Evolutionary conservation across 2,329 filamentous ascomycete genomes (phyloP), one percentile per base, ranked within the genome.

Genomic region (Fusarium albosuccineum): DNA sequence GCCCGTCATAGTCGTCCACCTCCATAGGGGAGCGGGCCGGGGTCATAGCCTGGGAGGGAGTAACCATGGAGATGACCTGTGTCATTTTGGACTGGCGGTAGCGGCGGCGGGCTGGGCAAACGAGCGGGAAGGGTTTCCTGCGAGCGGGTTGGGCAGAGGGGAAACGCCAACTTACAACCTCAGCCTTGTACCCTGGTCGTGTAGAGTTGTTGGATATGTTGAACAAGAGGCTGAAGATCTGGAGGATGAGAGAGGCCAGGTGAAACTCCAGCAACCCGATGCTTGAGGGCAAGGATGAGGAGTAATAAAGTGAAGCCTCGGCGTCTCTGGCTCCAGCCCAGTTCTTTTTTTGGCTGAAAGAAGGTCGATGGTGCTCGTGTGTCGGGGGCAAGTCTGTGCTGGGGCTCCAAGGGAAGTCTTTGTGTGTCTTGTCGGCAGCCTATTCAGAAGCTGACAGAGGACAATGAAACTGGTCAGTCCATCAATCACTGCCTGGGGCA

Each of bases 31-130:
- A 68, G 60, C 60, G 64, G 52, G 64, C 70, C 50, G 71, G 71
- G 62, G 71, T 71, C 57, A 71, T 69, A 39, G 68, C 65, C 70
- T 72, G 67, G 45, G 69, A 62, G 26, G 67, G 64, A 57, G 68
- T 62, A 63, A 66, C 70, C 68, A 74, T 58, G 64, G 71, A 74
- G 63, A 72, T 70, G 65, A 74, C 70, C 56, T 73, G 71, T 74
- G 72, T 64, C 72, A 74, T 74, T 66, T 73, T 72, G 63, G 41
- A 67, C 48, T 30, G 11, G 11, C 11, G 36, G 30, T 7, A 22
- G 46, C 46, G 30, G 46, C 46, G 44, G 48, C 40, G 48, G 30
- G 30, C 22, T 53, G 37, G 66, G 51, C 64, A 71, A 71, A 68
- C 67, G 54, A 67, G 53, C 60, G 56, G 59, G 58, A 68, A 48